Evolutionary conservation across 306 rosid species (phyloP), one percentile per base, ranked within the genome.

Genomic region (Dalbergia oliveri): DNA sequence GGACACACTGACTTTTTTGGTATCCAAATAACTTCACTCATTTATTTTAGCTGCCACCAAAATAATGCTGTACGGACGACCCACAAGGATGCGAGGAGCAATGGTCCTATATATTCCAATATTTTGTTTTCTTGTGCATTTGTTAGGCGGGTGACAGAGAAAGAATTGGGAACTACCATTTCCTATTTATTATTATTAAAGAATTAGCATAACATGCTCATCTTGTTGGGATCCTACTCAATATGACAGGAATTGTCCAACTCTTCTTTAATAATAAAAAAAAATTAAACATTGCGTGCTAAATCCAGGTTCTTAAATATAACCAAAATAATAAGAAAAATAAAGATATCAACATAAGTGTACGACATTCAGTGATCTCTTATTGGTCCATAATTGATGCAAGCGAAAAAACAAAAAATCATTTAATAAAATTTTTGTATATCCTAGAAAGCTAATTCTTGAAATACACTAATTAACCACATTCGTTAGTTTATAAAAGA

Each of bases 51-150:
- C 65, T 66, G 56, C 45, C 54, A 66, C 59, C 45, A 33, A 33
- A 62, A 49, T 10, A 53, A 33, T 37, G 5, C 0, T 9, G 81
- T 77, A 77, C 73, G 66, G 82, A 68, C 2, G 14, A 54, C 53
- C 33, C 33, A 23, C 4, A 4, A 11, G 14, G n/a, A 4, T 37
- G 6, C 31, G 6, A 43, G 66, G 33, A 18, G 15, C 31, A 9
- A 44, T 6, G 72, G 23, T 47, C 79, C 59, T 44, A 49, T 18
- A 39, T 18, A 62, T 73, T 59, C 18, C 69, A 58, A 41, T 74
- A 44, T 60, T 61, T 62, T 76, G 65, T 58, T 37, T 8, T 21
- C 60, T 50, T 43, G 11, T 15, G 50, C 51, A 70, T 31, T 61
- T 56, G 21, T 72, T 54, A 18, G 34, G 35, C 1, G 3, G 6